A percentile compares a stretch with the other conserved stretches of the same genome.
Evolutionary conservation across 352 stramenopile genomes (phyloP).

Genomic region (Aphanomyces astaci): DNA sequence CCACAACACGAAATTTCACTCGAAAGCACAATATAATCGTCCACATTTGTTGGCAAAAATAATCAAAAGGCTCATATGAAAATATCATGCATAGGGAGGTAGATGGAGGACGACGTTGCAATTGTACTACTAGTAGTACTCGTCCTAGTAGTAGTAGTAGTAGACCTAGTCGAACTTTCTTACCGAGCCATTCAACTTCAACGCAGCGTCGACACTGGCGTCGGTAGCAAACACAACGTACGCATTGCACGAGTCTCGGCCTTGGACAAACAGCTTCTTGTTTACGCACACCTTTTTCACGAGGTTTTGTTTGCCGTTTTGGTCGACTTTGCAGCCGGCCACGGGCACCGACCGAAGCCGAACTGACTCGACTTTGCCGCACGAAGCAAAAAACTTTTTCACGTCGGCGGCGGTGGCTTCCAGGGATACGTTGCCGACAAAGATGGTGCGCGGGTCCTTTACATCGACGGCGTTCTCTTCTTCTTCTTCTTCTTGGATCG

Average conservation of each 20-base stretch:
- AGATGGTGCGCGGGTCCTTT: conserved; percentile 80
- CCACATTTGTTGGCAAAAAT: too few relatives aligned
- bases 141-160: too few relatives aligned
- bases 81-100: too few relatives aligned
- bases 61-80: too few relatives aligned
- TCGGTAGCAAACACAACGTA: conserved; percentile 81
- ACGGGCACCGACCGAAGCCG: conserved; percentile 82
- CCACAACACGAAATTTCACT: too few relatives aligned
- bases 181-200: conserved; percentile 67
- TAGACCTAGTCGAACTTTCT: too few relatives aligned
- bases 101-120: too few relatives aligned
- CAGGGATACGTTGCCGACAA: conserved; percentile 89
- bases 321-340: conserved; percentile 68
- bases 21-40: too few relatives aligned
- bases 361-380: conserved; percentile 79
- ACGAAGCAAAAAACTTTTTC: conserved; percentile 71
- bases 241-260: conserved; percentile 87
- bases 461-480: conserved; percentile 31
- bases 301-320: conserved; percentile 87
- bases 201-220: conserved; percentile 48
- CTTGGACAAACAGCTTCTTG: conserved; percentile 76
- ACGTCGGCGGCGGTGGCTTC: conserved; percentile 74
- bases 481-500: not conserved
- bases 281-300: conserved; percentile 88
- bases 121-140: too few relatives aligned